These are phyloP conservation scores for Rutstroemia sp. DNA, from an alignment of 2,329 filamentous ascomycete species.

Conservation along the genomic window DNA sequence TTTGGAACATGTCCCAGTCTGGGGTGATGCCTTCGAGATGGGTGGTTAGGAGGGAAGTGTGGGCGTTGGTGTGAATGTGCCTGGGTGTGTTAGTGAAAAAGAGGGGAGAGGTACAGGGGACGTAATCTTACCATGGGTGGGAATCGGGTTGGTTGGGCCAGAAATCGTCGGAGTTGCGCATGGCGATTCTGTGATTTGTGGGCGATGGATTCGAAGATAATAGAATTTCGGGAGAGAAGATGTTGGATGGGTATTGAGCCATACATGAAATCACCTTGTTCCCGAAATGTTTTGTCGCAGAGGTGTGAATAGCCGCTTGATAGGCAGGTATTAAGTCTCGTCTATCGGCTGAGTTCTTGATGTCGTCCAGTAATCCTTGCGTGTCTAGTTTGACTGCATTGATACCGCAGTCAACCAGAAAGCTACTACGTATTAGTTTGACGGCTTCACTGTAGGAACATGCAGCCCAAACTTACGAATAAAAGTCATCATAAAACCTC, in stretches of 20 bases:
- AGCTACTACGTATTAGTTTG: not conserved
- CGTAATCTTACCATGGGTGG: slow-evolving; percentile 9
- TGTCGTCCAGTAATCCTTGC: slow-evolving; percentile 10
- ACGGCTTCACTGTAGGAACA: not conserved
- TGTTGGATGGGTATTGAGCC: slow-evolving; percentile 10
- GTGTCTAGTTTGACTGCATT: slow-evolving; percentile 13
- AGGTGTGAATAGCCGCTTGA: slow-evolving; percentile 8
- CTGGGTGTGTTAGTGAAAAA: not conserved
- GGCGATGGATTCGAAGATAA: not conserved
- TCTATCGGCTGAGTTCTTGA: not conserved
- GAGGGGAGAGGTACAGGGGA: not conserved
- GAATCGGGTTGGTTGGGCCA: slow-evolving; percentile 12
- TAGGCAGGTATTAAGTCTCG: slow-evolving; percentile 8
- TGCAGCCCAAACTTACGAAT: slow-evolving; percentile 2
- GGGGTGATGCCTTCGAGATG: slow-evolving; percentile 10
- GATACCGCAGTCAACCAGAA: slow-evolving; percentile 10
- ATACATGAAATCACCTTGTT: slow-evolving; percentile 15
- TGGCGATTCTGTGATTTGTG: not conserved
- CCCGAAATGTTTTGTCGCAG: slow-evolving; percentile 8
- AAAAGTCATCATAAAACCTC: slow-evolving; percentile 14
- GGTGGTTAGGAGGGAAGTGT: slow-evolving; percentile 10
- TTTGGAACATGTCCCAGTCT: slow-evolving; percentile 15
- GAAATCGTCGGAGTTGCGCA: slow-evolving; percentile 16
- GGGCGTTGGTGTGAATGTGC: slow-evolving; percentile 14
- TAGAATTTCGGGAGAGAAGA: slow-evolving; percentile 10